phyloP scores from a whole-genome alignment of 805 yeast genomes.

The Pichia californica region DNA sequence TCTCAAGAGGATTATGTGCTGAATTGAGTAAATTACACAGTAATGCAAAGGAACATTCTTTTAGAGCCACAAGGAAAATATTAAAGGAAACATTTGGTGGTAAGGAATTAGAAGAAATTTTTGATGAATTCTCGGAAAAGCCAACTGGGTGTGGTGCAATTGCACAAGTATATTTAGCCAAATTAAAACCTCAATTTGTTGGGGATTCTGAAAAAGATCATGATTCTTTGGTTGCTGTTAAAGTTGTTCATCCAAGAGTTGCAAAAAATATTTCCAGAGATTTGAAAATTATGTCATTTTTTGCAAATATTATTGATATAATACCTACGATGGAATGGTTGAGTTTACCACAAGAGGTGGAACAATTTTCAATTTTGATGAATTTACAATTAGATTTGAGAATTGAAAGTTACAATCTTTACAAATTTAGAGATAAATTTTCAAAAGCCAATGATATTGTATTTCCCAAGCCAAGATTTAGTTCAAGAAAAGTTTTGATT shows the following conservation, averaged over 20 bases:
- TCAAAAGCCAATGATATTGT: slow-evolving; percentile 49
- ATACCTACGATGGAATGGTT: slow-evolving; percentile 98
- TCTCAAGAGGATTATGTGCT: slow-evolving; percentile 70
- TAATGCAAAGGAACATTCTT: slow-evolving; percentile 68
- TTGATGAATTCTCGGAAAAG: slow-evolving; percentile 63
- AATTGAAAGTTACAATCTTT: slow-evolving; percentile 79
- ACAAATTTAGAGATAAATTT: slow-evolving; percentile 67
- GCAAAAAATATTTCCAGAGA: slow-evolving; percentile 70
- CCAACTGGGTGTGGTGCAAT: slow-evolving; percentile 98
- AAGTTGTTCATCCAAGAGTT: slow-evolving; percentile 87
- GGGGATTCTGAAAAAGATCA: slow-evolving; percentile 25
- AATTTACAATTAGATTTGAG: slow-evolving; percentile 80
- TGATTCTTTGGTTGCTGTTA: slow-evolving; percentile 71
- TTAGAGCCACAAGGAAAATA: slow-evolving; percentile 51
- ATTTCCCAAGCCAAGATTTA: slow-evolving; percentile 73
- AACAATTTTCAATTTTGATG: slow-evolving; percentile 82
- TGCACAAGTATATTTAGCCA: slow-evolving; percentile 88
- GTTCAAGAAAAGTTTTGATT: slow-evolving; percentile 68
- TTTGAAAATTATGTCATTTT: slow-evolving; percentile 71
- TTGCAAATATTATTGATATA: slow-evolving; percentile 62
- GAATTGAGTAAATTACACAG: slow-evolving; percentile 77
- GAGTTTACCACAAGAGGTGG: slow-evolving; percentile 89
- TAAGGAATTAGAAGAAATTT: slow-evolving; percentile 57
- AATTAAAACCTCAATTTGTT: slow-evolving; percentile 41
- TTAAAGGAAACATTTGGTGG: slow-evolving; percentile 55